A percentile compares a stretch with the other conserved stretches of the same genome.
These are phyloP conservation scores for Musa troglodytarum DNA, from an alignment of 176 grass and related monocot species.

Conservation along the genomic window DNA sequence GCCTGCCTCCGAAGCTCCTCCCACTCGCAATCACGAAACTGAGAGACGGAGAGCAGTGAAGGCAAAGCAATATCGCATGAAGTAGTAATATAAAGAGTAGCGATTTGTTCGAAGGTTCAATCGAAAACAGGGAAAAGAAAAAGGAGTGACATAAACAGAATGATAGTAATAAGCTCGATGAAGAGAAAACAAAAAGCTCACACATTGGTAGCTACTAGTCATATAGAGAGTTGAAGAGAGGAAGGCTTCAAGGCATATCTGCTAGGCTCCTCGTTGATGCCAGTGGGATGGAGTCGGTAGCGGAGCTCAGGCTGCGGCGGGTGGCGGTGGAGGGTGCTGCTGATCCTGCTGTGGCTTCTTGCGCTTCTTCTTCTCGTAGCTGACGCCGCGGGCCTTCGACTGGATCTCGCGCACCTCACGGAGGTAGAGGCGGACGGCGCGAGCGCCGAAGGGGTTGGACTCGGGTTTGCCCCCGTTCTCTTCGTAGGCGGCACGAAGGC, in stretches of 20 bases:
- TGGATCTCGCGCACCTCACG: slow-evolving; percentile 87
- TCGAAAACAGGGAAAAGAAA: too few species aligned
- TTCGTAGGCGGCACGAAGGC: slow-evolving; percentile 81
- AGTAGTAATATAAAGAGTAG: not conserved
- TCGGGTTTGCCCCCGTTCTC: slow-evolving; percentile 81
- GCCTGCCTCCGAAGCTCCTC: too few species aligned
- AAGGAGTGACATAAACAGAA: too few species aligned
- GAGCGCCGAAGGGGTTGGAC: slow-evolving; percentile 85
- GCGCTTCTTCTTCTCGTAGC: slow-evolving; percentile 97
- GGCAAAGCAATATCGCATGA: not conserved
- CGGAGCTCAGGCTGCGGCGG: not conserved
- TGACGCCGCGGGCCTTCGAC: slow-evolving; percentile 72
- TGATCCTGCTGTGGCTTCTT: slow-evolving; percentile 40
- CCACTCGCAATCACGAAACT: too few species aligned
- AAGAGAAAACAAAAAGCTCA: not conserved
- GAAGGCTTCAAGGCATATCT: too few species aligned
- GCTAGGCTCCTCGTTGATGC: too few species aligned
- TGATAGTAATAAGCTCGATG: too few species aligned
- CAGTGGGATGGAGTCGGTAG: too few species aligned
- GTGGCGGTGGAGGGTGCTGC: slow-evolving; percentile 17
- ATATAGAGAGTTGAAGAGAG: too few species aligned
- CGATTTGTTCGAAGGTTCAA: too few species aligned
- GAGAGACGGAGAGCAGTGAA: too few species aligned
- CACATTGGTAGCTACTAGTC: not conserved
- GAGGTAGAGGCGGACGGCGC: slow-evolving; percentile 86